These are phyloP conservation scores for Tricholoma terreum DNA, from an alignment of 768 basidiomycete species.

Conservation along the genomic window DNA sequence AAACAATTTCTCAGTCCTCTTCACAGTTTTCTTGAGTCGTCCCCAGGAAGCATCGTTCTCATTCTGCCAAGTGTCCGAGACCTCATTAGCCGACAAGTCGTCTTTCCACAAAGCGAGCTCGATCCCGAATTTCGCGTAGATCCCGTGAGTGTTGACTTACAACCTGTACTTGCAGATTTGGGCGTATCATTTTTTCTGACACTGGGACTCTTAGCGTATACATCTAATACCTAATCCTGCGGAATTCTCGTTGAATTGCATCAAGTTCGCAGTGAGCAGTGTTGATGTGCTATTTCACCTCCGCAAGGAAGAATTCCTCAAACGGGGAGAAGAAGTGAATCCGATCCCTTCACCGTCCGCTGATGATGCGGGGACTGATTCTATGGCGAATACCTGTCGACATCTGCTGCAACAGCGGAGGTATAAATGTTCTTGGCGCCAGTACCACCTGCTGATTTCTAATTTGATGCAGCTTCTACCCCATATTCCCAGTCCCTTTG, in stretches of 20 bases:
- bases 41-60: slow-evolving; percentile 69
- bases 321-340: slow-evolving; percentile 61
- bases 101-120: slow-evolving; percentile 80
- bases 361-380: slow-evolving; percentile 55
- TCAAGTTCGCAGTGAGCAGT: slow-evolving; percentile 77
- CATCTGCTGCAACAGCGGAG: slow-evolving; percentile 86
- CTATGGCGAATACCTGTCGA: slow-evolving; percentile 75
- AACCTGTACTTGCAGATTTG: not conserved
- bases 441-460: not conserved
- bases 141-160: slow-evolving; percentile 40
- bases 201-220: slow-evolving; percentile 52
- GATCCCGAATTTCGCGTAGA: slow-evolving; percentile 41
- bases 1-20: slow-evolving; percentile 59
- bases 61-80: slow-evolving; percentile 84
- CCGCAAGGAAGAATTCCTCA: slow-evolving; percentile 76
- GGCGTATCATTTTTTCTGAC: not conserved
- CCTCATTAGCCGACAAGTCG: slow-evolving; percentile 71
- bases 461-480: slow-evolving; percentile 75
- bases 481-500: slow-evolving; percentile 82
- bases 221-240: slow-evolving; percentile 84
- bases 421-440: slow-evolving; percentile 34
- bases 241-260: slow-evolving; percentile 78
- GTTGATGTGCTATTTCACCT: slow-evolving; percentile 90
- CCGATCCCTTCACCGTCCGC: slow-evolving; percentile 34
- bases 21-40: slow-evolving; percentile 50